Base-by-base conservation (phyloP, 306 rosid genomes). In the Vigna nakashimae region DNA sequence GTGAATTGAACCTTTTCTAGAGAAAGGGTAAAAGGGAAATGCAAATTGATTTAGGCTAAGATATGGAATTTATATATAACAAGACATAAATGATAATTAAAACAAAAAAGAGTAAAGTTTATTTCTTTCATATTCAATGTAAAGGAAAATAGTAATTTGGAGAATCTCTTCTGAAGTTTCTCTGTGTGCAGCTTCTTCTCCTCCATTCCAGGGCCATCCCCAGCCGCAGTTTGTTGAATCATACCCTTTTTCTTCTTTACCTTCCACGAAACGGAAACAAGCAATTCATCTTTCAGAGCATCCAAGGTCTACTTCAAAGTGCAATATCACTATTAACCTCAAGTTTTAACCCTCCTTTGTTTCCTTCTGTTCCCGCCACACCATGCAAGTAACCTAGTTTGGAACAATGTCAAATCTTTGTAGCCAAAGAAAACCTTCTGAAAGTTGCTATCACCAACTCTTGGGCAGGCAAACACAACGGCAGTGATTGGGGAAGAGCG, bases 361-460 rank as follows among this genome's bases (percentile, higher is more conserved):
- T 76, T 73, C 97, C 95, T 17, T 89, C 85, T 1, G 91, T 83
- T 15, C 98, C 98, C 2, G 97, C 98, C 10, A 92, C 89, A 11
- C 97, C 98, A 84, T 94, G 95, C 88, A 94, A 48, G 60, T 94
- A 86, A 49, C 71, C 92, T 95, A 92, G 73, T 83, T 88, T 2
- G 98, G 98, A 50, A 95, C 96, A 20, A 92, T 43, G 73, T 83
- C 4, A 95, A 74, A 38, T 88, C 84, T 56, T 85, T 65, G 79
- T 73, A 51, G 0, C 55, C 22, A 3, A 84, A 73, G 50, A 86
- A 91, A 15, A 80, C 13, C 67, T 76, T 89, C 73, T 81, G 73
- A 76, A 88, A 95, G 43, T 74, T 83, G 0, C 65, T 56, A 82
- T 95, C 97, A 55, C 98, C 98, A 1, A 95, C 98, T 48, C 82